Base-by-base conservation (phyloP, 169 alveolate species). In the Babesia sp. region DNA sequence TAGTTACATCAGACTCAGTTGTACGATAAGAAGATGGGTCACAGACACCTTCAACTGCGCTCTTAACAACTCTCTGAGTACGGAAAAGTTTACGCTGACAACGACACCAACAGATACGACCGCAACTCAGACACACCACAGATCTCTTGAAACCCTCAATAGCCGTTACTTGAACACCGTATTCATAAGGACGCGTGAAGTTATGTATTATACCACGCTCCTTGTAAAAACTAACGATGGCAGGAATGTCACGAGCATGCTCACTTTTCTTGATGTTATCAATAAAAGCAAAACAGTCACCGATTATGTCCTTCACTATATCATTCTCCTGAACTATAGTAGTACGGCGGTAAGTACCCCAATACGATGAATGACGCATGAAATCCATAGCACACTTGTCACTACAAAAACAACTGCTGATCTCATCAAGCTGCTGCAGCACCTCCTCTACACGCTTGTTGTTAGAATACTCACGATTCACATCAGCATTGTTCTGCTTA, bases 151-250 rank as follows among this genome's bases (percentile, higher is more conserved):
- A 79, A 26, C 59, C 56, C 54, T 53, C 79, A 20, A 37, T 64
- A 7, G 61, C n/a, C 14, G 33, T 39, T 5, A 42, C 68, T 50
- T 44, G 24, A 31, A 61, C 54, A 41, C 56, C 66, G 44, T 61
- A 36, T 22, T 57, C 87, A 46, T 79, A 79, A 22, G 87, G 87
- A 18, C 71, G 67, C 22, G 75, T 63, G 22, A 79, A 79, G 56
- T 63, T 63, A 66, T 79, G 87, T 9, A 79, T 71, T 28, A 79
- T 70, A 11, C 87, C 87, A n/a, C 87, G 24, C 22, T 79, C 87
- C 41, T 74, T 16, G 76, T 66, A 79, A 64, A 48, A 64, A 20
- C 74, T 64, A 1, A 22, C 74, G 44, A 64, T 64, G 8, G 74
- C 51, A 2, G 5, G 6, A 14, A 64, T 48, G 20, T 46, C 48